Evolutionary conservation across 441 rosid species (phyloP).

Genomic region (Gossypium schwendimanii): DNA sequence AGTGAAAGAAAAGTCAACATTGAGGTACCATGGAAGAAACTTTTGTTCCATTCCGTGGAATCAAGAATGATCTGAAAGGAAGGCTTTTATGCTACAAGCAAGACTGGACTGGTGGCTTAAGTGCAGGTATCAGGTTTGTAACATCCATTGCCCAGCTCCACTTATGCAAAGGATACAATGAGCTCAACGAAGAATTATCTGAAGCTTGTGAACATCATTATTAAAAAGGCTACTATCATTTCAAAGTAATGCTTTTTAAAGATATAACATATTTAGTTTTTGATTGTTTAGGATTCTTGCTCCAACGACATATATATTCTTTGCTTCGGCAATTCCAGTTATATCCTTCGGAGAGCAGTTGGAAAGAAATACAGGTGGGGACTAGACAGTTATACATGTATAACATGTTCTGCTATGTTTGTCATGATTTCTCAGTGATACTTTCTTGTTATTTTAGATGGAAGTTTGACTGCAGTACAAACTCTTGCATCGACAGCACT

Average conservation of each 20-base stretch:
- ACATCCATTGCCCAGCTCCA: slow-evolving; percentile 11
- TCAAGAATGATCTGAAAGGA: slow-evolving; percentile 65
- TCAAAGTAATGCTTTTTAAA: slow-evolving; percentile 5
- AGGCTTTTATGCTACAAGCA: slow-evolving; percentile 71
- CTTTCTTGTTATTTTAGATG: slow-evolving; percentile 35
- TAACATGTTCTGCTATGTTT: slow-evolving; percentile 1
- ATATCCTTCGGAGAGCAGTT: slow-evolving; percentile 78
- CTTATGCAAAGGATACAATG: neutral
- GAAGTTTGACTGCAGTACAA: slow-evolving; percentile 68
- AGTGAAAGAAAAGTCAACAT: neutral
- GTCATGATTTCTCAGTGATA: slow-evolving; percentile 13
- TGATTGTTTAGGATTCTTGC: slow-evolving; percentile 55
- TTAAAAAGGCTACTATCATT: slow-evolving; percentile 1
- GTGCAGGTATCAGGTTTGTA: slow-evolving; percentile 63
- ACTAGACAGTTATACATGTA: neutral
- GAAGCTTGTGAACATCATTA: neutral
- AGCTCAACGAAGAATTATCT: slow-evolving; percentile 5
- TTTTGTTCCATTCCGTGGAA: slow-evolving; percentile 74
- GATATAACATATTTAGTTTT: slow-evolving; percentile 4
- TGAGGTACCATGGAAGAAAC: slow-evolving; percentile 65
- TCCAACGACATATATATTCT: slow-evolving; percentile 76
- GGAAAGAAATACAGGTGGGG: slow-evolving; percentile 54
- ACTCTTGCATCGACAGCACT: slow-evolving; percentile 74
- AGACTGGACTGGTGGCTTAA: slow-evolving; percentile 68
- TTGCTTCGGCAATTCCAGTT: slow-evolving; percentile 78